phyloP scores from a whole-genome alignment of 306 rosid species.

The Dalbergia cochinchinensis region DNA sequence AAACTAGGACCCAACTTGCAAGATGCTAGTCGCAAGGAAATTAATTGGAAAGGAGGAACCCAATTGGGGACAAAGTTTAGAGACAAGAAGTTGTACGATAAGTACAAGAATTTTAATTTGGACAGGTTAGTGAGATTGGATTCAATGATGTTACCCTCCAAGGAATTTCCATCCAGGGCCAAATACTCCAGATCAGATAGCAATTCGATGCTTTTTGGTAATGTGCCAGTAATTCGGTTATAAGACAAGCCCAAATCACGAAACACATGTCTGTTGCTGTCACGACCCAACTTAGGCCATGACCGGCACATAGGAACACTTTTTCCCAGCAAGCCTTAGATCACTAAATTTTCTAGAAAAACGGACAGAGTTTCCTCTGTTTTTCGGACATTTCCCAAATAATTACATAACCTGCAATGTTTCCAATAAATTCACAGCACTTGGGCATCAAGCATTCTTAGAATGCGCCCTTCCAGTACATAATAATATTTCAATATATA shows the following conservation, averaged over 20 bases:
- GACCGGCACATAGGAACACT: too few species aligned
- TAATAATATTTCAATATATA: too few species aligned
- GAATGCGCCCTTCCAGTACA: too few species aligned
- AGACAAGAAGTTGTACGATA: constrained; percentile 5
- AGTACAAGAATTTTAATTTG: rapidly evolving
- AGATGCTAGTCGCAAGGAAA: rapidly evolving
- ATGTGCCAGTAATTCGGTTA: constrained; percentile 8
- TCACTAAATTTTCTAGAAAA: too few species aligned
- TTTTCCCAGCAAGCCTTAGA: too few species aligned
- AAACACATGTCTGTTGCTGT: not conserved
- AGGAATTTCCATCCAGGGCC: not conserved
- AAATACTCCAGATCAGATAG: not conserved
- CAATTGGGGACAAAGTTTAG: not conserved
- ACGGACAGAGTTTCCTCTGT: too few species aligned
- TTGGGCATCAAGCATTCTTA: too few species aligned
- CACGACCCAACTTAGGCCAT: too few species aligned
- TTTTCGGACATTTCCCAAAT: too few species aligned
- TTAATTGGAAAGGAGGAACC: constrained; percentile 31
- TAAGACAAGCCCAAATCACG: not conserved
- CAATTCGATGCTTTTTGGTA: constrained; percentile 15
- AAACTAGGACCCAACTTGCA: constrained; percentile 43
- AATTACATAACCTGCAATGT: too few species aligned
- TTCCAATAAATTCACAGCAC: too few species aligned
- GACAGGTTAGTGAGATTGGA: constrained; percentile 2
- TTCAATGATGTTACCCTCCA: constrained; percentile 35